phyloP scores from a whole-genome alignment of 2,329 filamentous ascomycete genomes.

The Cryoendolithus antarcticus region DNA sequence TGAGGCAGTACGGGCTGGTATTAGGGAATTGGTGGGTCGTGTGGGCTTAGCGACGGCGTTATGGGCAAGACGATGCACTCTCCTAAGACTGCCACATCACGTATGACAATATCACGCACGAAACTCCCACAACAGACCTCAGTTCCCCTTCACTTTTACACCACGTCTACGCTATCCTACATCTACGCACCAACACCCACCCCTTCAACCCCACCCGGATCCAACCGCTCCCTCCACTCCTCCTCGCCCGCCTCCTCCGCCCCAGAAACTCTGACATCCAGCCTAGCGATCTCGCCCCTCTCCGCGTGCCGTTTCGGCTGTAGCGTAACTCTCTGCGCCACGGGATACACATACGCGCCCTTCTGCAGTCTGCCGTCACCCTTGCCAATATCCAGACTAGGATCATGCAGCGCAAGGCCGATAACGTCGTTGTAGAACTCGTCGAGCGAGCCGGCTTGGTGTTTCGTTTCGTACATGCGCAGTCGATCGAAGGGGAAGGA shows the following conservation, averaged over 20 bases:
- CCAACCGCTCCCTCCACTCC: slow-evolving; percentile 41
- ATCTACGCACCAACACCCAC: too few species aligned
- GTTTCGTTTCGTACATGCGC: slow-evolving; percentile 48
- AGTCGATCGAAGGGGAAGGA: slow-evolving; percentile 45
- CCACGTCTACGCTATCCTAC: too few species aligned
- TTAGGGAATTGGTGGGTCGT: too few species aligned
- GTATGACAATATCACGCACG: too few species aligned
- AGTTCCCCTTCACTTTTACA: too few species aligned
- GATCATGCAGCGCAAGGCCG: slow-evolving; percentile 46
- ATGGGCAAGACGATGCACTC: too few species aligned
- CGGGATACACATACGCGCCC: slow-evolving; percentile 51
- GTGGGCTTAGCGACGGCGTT: too few species aligned
- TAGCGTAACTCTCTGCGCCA: slow-evolving; percentile 44
- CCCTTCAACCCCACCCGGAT: slow-evolving; percentile 36
- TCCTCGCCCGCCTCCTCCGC: slow-evolving; percentile 25
- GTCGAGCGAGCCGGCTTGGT: slow-evolving; percentile 38
- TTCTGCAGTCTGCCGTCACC: slow-evolving; percentile 29
- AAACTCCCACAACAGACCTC: too few species aligned
- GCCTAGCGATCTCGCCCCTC: slow-evolving; percentile 27
- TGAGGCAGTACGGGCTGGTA: too few species aligned
- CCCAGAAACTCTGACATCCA: slow-evolving; percentile 16
- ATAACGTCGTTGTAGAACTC: slow-evolving; percentile 43
- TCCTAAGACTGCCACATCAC: too few species aligned
- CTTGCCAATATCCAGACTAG: slow-evolving; percentile 21
- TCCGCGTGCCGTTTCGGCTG: slow-evolving; percentile 37